Conservation (phyloP, 2,329 filamentous ascomycete species). For the Sclerotinia spermophila region DNA sequence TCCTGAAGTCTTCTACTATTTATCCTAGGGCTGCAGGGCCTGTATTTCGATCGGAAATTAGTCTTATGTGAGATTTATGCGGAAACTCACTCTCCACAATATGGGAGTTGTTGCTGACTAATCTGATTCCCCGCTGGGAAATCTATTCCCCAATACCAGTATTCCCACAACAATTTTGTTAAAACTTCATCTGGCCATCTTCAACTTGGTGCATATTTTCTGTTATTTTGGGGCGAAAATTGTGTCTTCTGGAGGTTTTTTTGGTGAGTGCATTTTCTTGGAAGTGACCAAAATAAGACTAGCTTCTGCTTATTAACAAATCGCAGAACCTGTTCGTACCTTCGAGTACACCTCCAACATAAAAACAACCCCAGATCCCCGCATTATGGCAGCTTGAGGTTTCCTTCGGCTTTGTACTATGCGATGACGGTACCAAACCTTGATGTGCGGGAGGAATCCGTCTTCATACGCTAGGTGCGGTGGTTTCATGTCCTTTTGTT, state of each 20-base stretch:
- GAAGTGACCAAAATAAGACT: not conserved
- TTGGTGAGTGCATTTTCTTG: not conserved
- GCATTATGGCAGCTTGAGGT: not conserved
- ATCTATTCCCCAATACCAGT: not conserved
- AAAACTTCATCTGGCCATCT: not conserved
- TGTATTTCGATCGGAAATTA: not conserved
- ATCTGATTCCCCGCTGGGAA: not conserved
- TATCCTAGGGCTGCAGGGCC: not conserved
- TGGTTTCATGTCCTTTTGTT: not conserved
- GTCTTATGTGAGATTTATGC: not conserved
- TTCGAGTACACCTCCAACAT: not conserved
- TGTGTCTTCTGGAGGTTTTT: not conserved
- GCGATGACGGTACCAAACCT: not conserved
- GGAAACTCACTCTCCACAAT: not conserved
- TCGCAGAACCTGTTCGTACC: not conserved
- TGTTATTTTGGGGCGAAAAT: not conserved
- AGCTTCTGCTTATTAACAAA: not conserved
- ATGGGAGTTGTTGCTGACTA: not conserved
- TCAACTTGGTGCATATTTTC: not conserved
- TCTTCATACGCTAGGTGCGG: not conserved
- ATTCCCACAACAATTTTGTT: not conserved
- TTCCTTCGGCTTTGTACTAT: constrained; percentile 7
- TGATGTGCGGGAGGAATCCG: not conserved
- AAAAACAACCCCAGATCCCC: not conserved
- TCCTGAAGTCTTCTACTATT: not conserved